These are phyloP conservation scores for Tolypocladium capitatum DNA, from an alignment of 2,329 filamentous ascomycete species.

Conservation along the genomic window DNA sequence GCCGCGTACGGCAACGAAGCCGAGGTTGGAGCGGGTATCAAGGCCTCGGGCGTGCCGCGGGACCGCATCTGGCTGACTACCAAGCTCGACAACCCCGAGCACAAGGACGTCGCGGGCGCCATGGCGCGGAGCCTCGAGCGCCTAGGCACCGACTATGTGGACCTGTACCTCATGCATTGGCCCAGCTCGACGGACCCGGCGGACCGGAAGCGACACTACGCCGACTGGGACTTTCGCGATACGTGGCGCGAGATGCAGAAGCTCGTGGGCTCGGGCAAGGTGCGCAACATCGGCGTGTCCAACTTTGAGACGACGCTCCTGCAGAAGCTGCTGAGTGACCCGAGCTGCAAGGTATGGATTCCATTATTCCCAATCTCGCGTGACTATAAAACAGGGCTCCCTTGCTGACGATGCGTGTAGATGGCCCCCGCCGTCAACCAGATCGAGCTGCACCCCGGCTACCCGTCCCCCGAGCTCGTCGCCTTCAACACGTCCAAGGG, in stretches of 20 bases:
- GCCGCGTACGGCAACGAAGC: conserved; percentile 66
- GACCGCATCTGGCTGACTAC: conserved; percentile 61
- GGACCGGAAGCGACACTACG: conserved; percentile 52
- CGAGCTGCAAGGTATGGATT: conserved; percentile 54
- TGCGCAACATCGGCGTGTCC: conserved; percentile 70
- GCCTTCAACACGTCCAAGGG: conserved; percentile 59
- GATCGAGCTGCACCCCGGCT: conserved; percentile 68
- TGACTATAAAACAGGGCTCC: background rate
- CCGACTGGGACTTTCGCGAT: conserved; percentile 72
- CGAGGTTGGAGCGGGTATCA: conserved; percentile 54
- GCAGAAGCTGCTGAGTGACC: conserved; percentile 59
- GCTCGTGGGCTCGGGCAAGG: conserved; percentile 54
- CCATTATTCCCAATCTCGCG: too few species aligned
- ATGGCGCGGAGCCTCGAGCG: conserved; percentile 46
- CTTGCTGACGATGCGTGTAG: conserved; percentile 14
- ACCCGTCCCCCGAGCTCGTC: conserved; percentile 68
- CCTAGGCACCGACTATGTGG: conserved; percentile 51
- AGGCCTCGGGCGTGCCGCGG: conserved; percentile 49
- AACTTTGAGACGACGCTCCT: conserved; percentile 76
- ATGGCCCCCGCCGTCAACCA: conserved; percentile 61
- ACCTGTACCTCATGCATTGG: conserved; percentile 64
- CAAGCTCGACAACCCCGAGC: conserved; percentile 72
- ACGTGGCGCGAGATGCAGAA: conserved; percentile 69
- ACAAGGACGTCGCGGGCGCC: conserved; percentile 53
- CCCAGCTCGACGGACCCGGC: conserved; percentile 49